A percentile compares a stretch with the other conserved stretches of the same genome.
Conservation (phyloP, 2,329 filamentous ascomycete species). For the Penicillium sp. region DNA sequence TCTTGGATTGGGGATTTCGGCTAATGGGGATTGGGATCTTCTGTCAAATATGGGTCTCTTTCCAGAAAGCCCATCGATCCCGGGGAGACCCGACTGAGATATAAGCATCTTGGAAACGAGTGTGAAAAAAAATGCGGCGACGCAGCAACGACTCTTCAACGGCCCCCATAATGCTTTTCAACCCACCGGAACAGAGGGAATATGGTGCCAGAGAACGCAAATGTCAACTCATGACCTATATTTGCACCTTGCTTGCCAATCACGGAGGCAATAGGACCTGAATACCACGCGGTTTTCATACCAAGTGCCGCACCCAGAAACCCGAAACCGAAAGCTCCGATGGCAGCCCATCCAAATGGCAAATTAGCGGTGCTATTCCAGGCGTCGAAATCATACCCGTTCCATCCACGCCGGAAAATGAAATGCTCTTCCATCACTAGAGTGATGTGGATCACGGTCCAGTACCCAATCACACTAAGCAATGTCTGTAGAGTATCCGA, state of each 20-base stretch:
- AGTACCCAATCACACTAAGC: conserved; percentile 49
- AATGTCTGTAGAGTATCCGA: conserved; percentile 44
- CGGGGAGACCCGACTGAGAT: neutral
- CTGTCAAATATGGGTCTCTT: conserved; percentile 27
- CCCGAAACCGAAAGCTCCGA: conserved; percentile 30
- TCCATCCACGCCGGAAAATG: conserved; percentile 32
- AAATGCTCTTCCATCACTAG: conserved; percentile 35
- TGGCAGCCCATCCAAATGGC: conserved; percentile 35
- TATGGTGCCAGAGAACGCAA: conserved; percentile 27
- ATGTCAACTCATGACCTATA: conserved; percentile 35
- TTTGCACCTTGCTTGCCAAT: conserved; percentile 33
- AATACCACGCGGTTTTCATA: conserved; percentile 36
- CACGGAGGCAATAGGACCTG: conserved; percentile 29
- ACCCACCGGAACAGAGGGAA: conserved; percentile 30
- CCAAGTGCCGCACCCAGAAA: conserved; percentile 33
- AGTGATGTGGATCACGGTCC: conserved; percentile 42
- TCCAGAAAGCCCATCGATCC: conserved; percentile 40
- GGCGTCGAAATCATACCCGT: conserved; percentile 31
- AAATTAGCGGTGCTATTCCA: conserved; percentile 30
- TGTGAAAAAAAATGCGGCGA: neutral
- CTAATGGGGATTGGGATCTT: conserved; percentile 28
- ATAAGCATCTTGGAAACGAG: neutral
- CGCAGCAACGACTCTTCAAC: conserved; percentile 4
- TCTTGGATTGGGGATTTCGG: conserved; percentile 28
- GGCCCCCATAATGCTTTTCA: conserved; percentile 27